These are phyloP conservation scores for Phytophthora meadii DNA, from an alignment of 352 stramenopile genomes.

Conservation along the genomic window DNA sequence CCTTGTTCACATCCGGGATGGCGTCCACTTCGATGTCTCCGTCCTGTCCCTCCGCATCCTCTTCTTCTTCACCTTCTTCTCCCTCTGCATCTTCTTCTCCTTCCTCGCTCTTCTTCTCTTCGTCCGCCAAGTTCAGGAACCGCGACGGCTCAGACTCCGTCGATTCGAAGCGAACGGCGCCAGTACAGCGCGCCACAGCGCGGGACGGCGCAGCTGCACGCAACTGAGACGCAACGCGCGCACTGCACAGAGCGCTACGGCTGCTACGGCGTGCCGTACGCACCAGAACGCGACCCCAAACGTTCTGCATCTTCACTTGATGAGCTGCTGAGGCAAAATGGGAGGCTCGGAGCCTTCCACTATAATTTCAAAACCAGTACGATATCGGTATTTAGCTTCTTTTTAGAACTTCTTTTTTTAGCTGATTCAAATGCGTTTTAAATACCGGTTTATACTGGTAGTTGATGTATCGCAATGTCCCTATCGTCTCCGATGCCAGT, in stretches of 20 bases:
- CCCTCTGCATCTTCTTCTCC: constrained; percentile 24
- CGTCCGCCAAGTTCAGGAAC: constrained; percentile 77
- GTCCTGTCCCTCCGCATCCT: constrained; percentile 60
- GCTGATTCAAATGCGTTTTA: too few relatives aligned
- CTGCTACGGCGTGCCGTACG: constrained; percentile 23
- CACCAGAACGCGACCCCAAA: constrained; percentile 28
- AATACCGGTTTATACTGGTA: background rate
- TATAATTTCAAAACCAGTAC: constrained; percentile 1
- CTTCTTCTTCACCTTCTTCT: constrained; percentile 27
- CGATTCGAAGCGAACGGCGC: constrained; percentile 32
- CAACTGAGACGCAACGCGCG: constrained; percentile 5
- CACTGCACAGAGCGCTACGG: constrained; percentile 10
- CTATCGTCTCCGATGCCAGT: constrained; percentile 21
- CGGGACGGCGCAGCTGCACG: constrained; percentile 3
- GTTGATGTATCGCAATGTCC: background rate
- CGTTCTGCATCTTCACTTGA: constrained; percentile 29
- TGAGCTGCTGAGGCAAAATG: constrained; percentile 24
- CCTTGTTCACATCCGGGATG: constrained; percentile 72
- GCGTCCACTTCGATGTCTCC: constrained; percentile 70
- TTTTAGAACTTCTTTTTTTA: too few relatives aligned
- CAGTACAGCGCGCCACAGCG: constrained; percentile 4
- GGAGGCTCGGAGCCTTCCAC: constrained; percentile 31
- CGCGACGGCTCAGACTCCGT: constrained; percentile 55
- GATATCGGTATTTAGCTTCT: background rate
- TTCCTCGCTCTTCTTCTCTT: constrained; percentile 52